Percentiles rank a stretch among this genome's conserved stretches.
phyloP scores from a whole-genome alignment of 257 asterid species.

The Solanum corneliomulleri region DNA sequence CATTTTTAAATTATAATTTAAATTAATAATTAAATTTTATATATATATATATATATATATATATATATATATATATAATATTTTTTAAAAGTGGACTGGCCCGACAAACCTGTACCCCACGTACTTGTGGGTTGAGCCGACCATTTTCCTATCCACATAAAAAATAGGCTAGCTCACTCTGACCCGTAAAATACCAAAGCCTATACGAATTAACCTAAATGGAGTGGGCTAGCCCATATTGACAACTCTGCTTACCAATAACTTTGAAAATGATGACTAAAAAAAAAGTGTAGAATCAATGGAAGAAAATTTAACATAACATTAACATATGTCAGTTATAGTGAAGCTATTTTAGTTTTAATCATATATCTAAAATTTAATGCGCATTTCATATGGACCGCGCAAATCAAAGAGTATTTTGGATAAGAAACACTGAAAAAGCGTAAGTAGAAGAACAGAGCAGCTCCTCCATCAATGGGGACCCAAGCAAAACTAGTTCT shows the following conservation, averaged over 20 bases:
- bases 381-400: slow-evolving; percentile 8
- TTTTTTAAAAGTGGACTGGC: no score
- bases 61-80: no score
- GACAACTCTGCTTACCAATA: accelerated
- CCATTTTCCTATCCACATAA: accelerated
- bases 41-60: no score
- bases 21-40: no score
- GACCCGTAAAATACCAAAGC: accelerated
- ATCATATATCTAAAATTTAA: no score
- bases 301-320: no score
- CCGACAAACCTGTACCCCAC: accelerated
- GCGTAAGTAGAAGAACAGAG: neutral
- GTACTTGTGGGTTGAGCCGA: accelerated
- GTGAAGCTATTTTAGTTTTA: no score
- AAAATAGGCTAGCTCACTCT: accelerated
- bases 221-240: accelerated
- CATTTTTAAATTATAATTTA: no score
- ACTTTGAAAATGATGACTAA: no score
- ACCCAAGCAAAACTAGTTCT: neutral
- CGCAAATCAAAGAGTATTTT: neutral
- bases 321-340: no score
- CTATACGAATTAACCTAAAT: no score
- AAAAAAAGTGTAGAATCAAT: no score
- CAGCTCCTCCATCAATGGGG: neutral
- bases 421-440: neutral